Percentiles rank a stretch among this genome's conserved stretches.
Conservation (phyloP, 1,284 basidiomycete genomes). For the Mycena citricolor region DNA sequence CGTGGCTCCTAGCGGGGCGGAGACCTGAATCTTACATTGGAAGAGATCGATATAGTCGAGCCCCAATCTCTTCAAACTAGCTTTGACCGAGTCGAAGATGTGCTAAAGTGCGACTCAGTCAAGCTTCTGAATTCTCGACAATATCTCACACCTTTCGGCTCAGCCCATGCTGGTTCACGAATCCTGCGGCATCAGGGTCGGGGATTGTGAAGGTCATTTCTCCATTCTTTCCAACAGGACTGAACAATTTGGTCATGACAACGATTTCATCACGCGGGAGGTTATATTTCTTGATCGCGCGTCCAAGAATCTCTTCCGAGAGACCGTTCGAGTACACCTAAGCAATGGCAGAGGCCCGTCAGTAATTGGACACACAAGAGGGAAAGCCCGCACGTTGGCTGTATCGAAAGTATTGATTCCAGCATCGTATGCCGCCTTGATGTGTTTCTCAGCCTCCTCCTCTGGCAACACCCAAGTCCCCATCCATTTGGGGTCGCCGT, state of each 20-base stretch:
- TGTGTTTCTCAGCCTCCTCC: conserved; percentile 34
- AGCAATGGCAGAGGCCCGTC: not conserved
- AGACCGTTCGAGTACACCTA: conserved; percentile 55
- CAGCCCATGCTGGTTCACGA: conserved; percentile 41
- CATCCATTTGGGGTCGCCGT: conserved; percentile 28
- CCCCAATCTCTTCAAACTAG: conserved; percentile 45
- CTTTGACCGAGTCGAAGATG: conserved; percentile 54
- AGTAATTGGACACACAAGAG: not conserved
- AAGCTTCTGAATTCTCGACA: conserved; percentile 11
- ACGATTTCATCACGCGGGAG: conserved; percentile 50
- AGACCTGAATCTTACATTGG: conserved; percentile 33
- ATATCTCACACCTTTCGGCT: conserved; percentile 36
- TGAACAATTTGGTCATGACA: conserved; percentile 50
- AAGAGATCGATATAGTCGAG: conserved; percentile 53
- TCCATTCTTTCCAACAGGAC: not conserved
- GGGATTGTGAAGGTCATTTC: not conserved
- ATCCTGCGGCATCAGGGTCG: conserved; percentile 37
- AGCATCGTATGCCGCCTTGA: conserved; percentile 37
- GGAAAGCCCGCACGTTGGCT: conserved; percentile 34
- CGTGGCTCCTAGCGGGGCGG: not conserved
- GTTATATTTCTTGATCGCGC: conserved; percentile 52
- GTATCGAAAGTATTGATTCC: conserved; percentile 62
- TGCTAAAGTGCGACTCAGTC: conserved; percentile 29
- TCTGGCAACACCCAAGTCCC: conserved; percentile 35
- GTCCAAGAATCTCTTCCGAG: conserved; percentile 64